Base-by-base conservation (phyloP, 2,329 filamentous ascomycete genomes). In the Talaromyces sp. region DNA sequence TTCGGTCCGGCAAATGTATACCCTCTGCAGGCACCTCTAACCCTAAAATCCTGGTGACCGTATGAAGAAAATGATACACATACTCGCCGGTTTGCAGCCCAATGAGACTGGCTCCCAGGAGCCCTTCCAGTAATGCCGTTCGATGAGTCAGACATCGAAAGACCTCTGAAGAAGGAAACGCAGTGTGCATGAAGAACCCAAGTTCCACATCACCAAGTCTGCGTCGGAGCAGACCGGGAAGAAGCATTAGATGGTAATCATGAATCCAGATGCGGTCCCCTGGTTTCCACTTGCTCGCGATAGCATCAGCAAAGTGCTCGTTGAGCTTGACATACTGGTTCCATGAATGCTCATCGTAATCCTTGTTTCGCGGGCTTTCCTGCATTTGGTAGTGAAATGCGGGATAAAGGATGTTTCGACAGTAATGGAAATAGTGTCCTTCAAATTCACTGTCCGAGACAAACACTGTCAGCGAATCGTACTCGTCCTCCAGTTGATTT, bases 351-450 rank as follows among this genome's bases (percentile, higher is more conserved):
- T 97, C 93, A 73, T 96, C 89, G 73, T 96, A 98, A 0, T 93
- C 92, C 71, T 96, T 97, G 84, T 92, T 96, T 80, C 96, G 96
- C 43, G 93, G 93, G 70, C 93, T 93, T 73, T 97, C 93, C 2
- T 93, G 93, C 66, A 97, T 96, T 74, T 96, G 92, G 75, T 97
- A 98, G 76, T 98, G 93, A 75, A 97, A 95, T 64, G 96, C 92
- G 1, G 93, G 93, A 92, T 93, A 97, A 9, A 97, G 81, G 56
- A 97, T 96, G 9, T 93, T 90, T 78, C 96, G 96, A 85, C 93
- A 97, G 74, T 93, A 97, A 77, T 97, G 93, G 14, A 88, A 85
- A 71, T 97, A 98, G 76, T 96, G 92, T 0, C 92, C 92, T 69
- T 96, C 89, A 69, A 96, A 91, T 75, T 97, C 92, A 72, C 89